phyloP scores from a whole-genome alignment of 2,329 filamentous ascomycete genomes.

The Sporothrix pallida region DNA sequence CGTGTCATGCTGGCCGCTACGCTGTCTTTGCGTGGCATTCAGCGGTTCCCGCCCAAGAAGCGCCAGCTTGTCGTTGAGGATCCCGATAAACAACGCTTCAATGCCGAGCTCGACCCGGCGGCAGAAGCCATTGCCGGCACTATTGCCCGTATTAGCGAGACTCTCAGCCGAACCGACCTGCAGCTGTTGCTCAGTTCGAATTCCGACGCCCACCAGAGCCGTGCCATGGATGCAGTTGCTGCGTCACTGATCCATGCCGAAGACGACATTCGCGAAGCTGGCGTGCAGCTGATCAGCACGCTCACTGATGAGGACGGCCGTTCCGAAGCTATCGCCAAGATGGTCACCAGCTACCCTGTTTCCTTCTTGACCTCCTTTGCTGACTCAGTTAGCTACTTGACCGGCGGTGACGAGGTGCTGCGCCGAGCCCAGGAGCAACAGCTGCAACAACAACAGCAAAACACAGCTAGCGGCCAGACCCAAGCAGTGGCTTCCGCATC shows the following conservation, averaged over 20 bases:
- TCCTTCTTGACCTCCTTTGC: slow-evolving; percentile 54
- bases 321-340: slow-evolving; percentile 55
- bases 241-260: slow-evolving; percentile 83
- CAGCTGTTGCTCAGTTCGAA: slow-evolving; percentile 74
- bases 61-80: slow-evolving; percentile 50
- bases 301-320: slow-evolving; percentile 71
- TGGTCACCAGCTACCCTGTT: slow-evolving; percentile 54
- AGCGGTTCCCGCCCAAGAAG: slow-evolving; percentile 69
- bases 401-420: slow-evolving; percentile 39
- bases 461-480: too few species aligned
- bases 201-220: slow-evolving; percentile 63
- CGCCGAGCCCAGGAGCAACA: background rate
- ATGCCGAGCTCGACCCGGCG: slow-evolving; percentile 66
- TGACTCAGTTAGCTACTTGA: slow-evolving; percentile 51
- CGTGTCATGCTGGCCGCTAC: slow-evolving; percentile 74
- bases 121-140: slow-evolving; percentile 70
- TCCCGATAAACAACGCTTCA: slow-evolving; percentile 71
- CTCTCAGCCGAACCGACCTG: slow-evolving; percentile 71
- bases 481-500: slow-evolving; percentile 7
- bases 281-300: slow-evolving; percentile 81
- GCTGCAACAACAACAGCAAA: background rate
- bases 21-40: slow-evolving; percentile 72
- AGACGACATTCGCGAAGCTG: slow-evolving; percentile 76
- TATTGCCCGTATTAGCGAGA: slow-evolving; percentile 76
- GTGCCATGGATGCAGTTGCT: slow-evolving; percentile 73